Conservation (phyloP, 768 basidiomycete genomes). For the Jaapia argillacea region DNA sequence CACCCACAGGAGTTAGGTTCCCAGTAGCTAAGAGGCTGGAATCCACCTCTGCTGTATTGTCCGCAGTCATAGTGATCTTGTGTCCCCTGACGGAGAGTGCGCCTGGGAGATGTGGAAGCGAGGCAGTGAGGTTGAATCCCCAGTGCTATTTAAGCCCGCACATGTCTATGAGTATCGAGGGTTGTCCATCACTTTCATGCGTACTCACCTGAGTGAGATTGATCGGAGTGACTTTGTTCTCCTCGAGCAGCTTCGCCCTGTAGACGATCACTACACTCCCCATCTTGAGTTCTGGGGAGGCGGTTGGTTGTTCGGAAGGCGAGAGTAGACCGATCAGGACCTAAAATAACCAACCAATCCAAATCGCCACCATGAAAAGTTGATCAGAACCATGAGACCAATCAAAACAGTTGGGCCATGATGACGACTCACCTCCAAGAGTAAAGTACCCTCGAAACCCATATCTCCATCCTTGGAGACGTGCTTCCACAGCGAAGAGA, state of each 20-base stretch:
- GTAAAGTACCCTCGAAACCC: conserved; percentile 55
- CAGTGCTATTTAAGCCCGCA: conserved; percentile 43
- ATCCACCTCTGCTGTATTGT: conserved; percentile 43
- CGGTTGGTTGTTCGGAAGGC: conserved; percentile 17
- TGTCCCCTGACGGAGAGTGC: conserved; percentile 43
- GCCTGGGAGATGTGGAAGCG: conserved; percentile 33
- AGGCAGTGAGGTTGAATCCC: conserved; percentile 77
- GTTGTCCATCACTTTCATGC: too few species aligned
- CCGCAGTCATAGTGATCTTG: conserved; percentile 32
- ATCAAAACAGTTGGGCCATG: conserved; percentile 31
- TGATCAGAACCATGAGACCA: too few species aligned
- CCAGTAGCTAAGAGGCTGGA: conserved; percentile 42
- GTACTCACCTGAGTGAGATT: conserved; percentile 68
- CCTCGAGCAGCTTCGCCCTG: conserved; percentile 51
- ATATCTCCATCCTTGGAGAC: conserved; percentile 59
- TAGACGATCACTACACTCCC: conserved; percentile 63
- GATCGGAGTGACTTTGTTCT: conserved; percentile 50
- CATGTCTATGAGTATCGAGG: not conserved
- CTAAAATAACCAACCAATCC: too few species aligned
- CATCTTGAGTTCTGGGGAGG: conserved; percentile 33
- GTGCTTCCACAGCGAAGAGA: conserved; percentile 43
- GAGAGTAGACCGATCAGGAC: conserved; percentile 19
- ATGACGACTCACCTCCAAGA: conserved; percentile 47
- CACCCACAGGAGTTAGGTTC: conserved; percentile 33
- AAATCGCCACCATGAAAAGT: too few species aligned